Conservation (phyloP, 495 filamentous ascomycete genomes). For the Penicillium diatomitis region DNA sequence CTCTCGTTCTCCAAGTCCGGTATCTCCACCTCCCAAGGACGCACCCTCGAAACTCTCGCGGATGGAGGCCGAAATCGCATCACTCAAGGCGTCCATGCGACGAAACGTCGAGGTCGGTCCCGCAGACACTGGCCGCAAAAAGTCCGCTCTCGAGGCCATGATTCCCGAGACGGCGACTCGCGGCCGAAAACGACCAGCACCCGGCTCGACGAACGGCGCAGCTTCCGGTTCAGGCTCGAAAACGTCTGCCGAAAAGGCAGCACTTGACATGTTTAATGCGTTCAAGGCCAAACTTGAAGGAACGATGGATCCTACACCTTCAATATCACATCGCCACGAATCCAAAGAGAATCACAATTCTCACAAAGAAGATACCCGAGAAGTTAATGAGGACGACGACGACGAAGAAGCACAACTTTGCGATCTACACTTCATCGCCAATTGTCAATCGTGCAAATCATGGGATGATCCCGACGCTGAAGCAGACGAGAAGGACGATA, state of each 20-base stretch:
- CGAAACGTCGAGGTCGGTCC: conserved; percentile 55
- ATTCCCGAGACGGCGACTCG: conserved; percentile 72
- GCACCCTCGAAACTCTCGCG: conserved; percentile 48
- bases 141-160: conserved; percentile 66
- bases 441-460: conserved; percentile 79
- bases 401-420: conserved; percentile 67
- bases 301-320: conserved; percentile 35
- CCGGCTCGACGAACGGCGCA: conserved; percentile 29
- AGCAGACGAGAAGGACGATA: conserved; percentile 31
- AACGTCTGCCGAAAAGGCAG: conserved; percentile 47
- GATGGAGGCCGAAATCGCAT: conserved; percentile 87
- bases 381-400: conserved; percentile 6
- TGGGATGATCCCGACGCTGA: conserved; percentile 45
- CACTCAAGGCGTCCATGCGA: conserved; percentile 86
- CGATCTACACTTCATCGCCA: conserved; percentile 85
- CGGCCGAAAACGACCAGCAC: conserved; percentile 69
- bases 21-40: conserved; percentile 39
- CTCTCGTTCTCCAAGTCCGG: conserved; percentile 37
- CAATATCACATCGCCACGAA: neutral
- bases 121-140: conserved; percentile 47
- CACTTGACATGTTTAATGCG: conserved; percentile 59
- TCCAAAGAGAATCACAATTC: conserved; percentile 4
- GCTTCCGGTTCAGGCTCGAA: conserved; percentile 13
- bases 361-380: conserved; percentile 4
- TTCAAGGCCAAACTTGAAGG: conserved; percentile 73